Evolutionary conservation across 306 rosid genomes (phyloP).

Genomic region (Cucurbita pepo): DNA sequence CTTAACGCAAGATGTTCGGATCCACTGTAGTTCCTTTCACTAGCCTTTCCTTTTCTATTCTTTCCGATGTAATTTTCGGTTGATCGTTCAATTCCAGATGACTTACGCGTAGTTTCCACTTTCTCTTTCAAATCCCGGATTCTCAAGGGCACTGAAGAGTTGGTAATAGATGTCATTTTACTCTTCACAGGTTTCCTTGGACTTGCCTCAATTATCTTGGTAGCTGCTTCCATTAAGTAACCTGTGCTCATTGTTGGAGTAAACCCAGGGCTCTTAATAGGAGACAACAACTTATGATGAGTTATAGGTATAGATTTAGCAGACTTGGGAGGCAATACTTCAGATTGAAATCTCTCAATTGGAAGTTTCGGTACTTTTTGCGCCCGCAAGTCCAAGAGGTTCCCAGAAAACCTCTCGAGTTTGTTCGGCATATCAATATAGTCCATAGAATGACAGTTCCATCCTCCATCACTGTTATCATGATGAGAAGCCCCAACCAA

Average conservation of each 20-base stretch:
- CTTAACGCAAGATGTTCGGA: slow-evolving; percentile 25
- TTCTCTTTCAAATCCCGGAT: slow-evolving; percentile 66
- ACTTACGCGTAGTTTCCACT: slow-evolving; percentile 48
- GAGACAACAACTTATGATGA: slow-evolving; percentile 73
- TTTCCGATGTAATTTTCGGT: slow-evolving; percentile 12
- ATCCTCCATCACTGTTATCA: slow-evolving; percentile 18
- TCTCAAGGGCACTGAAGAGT: slow-evolving; percentile 64
- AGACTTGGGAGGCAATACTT: slow-evolving; percentile 74
- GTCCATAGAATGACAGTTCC: slow-evolving; percentile 25
- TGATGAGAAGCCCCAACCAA: slow-evolving; percentile 29
- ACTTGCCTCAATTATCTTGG: slow-evolving; percentile 69
- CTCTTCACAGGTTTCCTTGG: slow-evolving; percentile 44
- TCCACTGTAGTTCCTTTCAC: slow-evolving; percentile 20
- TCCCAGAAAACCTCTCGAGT: slow-evolving; percentile 37
- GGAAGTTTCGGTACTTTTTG: slow-evolving; percentile 30
- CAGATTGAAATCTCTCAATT: slow-evolving; percentile 66
- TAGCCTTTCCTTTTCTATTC: slow-evolving; percentile 19
- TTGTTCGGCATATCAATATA: slow-evolving; percentile 27
- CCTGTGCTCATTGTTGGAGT: slow-evolving; percentile 35
- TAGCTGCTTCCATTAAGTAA: slow-evolving; percentile 77
- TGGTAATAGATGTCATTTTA: slow-evolving; percentile 24
- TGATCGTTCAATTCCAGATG: slow-evolving; percentile 24
- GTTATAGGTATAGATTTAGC: slow-evolving; percentile 80
- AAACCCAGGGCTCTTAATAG: slow-evolving; percentile 59
- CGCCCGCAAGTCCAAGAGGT: slow-evolving; percentile 28